A percentile compares a stretch with the other conserved stretches of the same genome.
phyloP scores from a whole-genome alignment of 1,139 yeast genomes.

The Chernovozyma aurita region DNA sequence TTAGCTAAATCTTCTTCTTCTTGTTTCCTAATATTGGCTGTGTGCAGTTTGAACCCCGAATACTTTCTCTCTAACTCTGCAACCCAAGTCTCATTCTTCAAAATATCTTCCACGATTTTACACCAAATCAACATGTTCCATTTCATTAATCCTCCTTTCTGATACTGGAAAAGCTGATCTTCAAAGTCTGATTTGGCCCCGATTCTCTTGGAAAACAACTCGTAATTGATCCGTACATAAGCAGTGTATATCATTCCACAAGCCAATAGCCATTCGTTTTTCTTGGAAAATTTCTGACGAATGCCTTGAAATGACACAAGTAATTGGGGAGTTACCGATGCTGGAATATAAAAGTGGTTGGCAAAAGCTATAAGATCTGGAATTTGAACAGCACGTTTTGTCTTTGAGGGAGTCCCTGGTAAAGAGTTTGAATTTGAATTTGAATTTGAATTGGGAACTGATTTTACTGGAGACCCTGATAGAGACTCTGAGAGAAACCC shows the following conservation, averaged over 20 bases:
- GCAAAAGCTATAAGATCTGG: slow-evolving; percentile 56
- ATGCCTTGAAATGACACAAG: slow-evolving; percentile 48
- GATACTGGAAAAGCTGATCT: slow-evolving; percentile 47
- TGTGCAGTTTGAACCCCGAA: slow-evolving; percentile 20
- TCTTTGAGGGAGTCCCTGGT: slow-evolving; percentile 4
- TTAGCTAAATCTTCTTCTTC: slow-evolving; percentile 26
- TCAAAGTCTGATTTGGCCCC: slow-evolving; percentile 47
- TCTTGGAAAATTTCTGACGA: slow-evolving; percentile 45
- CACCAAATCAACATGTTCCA: slow-evolving; percentile 49
- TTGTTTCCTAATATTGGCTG: slow-evolving; percentile 12
- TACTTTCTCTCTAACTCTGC: slow-evolving; percentile 38
- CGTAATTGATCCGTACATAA: slow-evolving; percentile 50
- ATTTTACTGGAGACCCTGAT: slow-evolving; percentile 4
- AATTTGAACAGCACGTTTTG: slow-evolving; percentile 25
- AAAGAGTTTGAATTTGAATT: background rate
- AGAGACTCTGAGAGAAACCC: too few relatives aligned
- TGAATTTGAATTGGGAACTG: slow-evolving; percentile 7
- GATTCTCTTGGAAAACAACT: slow-evolving; percentile 37
- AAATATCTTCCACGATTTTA: slow-evolving; percentile 47
- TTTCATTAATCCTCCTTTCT: slow-evolving; percentile 48
- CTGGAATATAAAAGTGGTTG: slow-evolving; percentile 59
- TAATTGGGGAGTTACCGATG: slow-evolving; percentile 45
- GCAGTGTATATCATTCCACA: slow-evolving; percentile 64
- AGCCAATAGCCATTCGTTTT: slow-evolving; percentile 63
- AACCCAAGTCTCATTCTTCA: slow-evolving; percentile 55